phyloP scores from a whole-genome alignment of 208 protist species.

The Trypanosoma scelopori region DNA sequence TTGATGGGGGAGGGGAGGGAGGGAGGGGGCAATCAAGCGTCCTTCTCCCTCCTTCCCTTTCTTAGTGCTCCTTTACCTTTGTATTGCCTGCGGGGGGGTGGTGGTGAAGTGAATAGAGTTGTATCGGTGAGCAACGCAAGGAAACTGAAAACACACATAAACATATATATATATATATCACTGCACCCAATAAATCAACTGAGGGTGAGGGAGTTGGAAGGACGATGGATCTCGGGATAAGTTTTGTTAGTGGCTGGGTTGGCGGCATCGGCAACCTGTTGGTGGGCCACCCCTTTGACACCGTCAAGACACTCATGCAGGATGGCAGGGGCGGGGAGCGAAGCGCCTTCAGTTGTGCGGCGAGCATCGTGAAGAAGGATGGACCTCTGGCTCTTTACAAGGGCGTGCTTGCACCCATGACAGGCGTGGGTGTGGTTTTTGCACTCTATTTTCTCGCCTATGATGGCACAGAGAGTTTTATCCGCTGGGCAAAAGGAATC shows the following conservation, averaged over 20 bases:
- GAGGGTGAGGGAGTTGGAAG: background rate
- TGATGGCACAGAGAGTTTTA: constrained; percentile 27
- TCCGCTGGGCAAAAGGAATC: constrained; percentile 16
- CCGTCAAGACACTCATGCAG: constrained; percentile 58
- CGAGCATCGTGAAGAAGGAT: constrained; percentile 15
- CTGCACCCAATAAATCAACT: background rate
- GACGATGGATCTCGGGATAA: constrained; percentile 26
- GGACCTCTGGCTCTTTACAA: constrained; percentile 44
- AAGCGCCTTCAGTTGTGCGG: constrained; percentile 17
- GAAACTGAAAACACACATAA: background rate
- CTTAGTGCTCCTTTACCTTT: background rate
- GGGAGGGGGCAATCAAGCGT: no score
- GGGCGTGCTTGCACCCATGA: constrained; percentile 36
- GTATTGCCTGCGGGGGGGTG: background rate
- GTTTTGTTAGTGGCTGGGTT: constrained; percentile 39
- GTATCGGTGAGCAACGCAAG: no score
- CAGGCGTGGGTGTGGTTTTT: constrained; percentile 33
- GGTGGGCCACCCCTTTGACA: constrained; percentile 54
- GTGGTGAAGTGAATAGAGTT: no score
- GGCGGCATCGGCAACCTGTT: constrained; percentile 35
- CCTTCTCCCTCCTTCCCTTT: background rate
- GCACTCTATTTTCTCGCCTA: constrained; percentile 52
- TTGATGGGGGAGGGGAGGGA: background rate
- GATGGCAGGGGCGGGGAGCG: constrained; percentile 18
- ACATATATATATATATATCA: constrained; percentile 16